phyloP scores from a whole-genome alignment of 2,329 filamentous ascomycete genomes.

The Achaetomium macrosporum region DNA sequence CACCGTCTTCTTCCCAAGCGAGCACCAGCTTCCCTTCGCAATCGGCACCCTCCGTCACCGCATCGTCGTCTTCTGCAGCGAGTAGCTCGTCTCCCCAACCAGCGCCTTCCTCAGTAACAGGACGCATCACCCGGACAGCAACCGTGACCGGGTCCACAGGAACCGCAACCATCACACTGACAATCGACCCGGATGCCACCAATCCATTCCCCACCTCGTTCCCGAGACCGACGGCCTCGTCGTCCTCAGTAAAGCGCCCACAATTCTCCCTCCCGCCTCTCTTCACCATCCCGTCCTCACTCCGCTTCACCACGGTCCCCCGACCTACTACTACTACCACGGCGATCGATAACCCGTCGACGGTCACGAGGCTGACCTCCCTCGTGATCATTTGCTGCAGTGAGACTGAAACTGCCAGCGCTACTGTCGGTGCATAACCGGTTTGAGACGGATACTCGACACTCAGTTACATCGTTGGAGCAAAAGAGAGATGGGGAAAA shows the following conservation, averaged over 20 bases:
- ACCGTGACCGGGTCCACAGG: slow-evolving; percentile 1
- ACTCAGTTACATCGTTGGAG: no score
- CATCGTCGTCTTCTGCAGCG: background rate
- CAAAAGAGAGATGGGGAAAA: no score
- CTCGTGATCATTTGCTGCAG: slow-evolving; percentile 6
- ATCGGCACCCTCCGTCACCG: background rate
- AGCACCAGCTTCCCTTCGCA: background rate
- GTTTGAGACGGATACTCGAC: no score
- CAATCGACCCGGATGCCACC: background rate
- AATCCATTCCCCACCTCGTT: background rate
- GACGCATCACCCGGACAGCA: slow-evolving; percentile 4
- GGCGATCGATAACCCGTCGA: background rate
- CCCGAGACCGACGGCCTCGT: background rate
- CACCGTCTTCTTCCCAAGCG: background rate
- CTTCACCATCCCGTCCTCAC: background rate
- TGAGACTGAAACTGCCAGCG: background rate
- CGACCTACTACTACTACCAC: background rate
- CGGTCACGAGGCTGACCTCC: background rate
- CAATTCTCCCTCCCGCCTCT: background rate
- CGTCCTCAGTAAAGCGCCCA: background rate
- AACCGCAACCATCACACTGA: slow-evolving; percentile 4
- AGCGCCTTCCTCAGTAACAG: background rate
- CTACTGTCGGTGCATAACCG: background rate
- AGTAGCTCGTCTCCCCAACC: background rate
- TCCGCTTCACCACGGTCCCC: background rate